Evolutionary conservation across 495 filamentous ascomycete genomes (phyloP), one percentile per base, ranked within the genome.

Genomic region (Penicillium taxi): DNA sequence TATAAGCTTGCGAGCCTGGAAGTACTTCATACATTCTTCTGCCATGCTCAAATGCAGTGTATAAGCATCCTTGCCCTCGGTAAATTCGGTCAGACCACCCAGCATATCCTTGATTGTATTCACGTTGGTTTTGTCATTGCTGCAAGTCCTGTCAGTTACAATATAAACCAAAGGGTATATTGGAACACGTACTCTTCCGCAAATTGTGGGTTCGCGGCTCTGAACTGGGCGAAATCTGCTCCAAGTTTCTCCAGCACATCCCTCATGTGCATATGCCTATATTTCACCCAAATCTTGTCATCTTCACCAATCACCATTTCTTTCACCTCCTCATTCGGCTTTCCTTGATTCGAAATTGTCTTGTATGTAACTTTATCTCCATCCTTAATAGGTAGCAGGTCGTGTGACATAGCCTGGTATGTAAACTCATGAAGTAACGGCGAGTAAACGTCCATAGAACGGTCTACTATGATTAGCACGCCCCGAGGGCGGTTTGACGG

Each of bases 101-200:
- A 98, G 63, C 91, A 98, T 98, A 56, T 94, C 86, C 57, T 87
- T 88, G 56, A 98, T 96, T 31, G 82, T 86, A 64, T 89, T 88
- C 26, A 98, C 67, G 53, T 75, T 94, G 17, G 74, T 64, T 21
- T 80, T 78, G 38, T 77, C 69, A 50, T 72, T 72, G 30, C 63
- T 72, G 56, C 1, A 24, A 41, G 18, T 5, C n/a, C 22, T 13
- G 32, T 45, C 20, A 44, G 40, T 22, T 15, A 7, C 8, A 20
- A 26, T 13, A 33, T 18, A 13, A 6, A 29, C 13, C 3, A 21
- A 22, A 23, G 2, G 14, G 15, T 23, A 17, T 6, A 16, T 6
- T 12, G 12, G 7, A 37, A 40, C 0, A 47, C 70, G 51, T 50
- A 78, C 59, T 76, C 67, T 44, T 88, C 78, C 4, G 86, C 82